Conservation (phyloP, 768 basidiomycete species). For the Podaxis sp. region DNA sequence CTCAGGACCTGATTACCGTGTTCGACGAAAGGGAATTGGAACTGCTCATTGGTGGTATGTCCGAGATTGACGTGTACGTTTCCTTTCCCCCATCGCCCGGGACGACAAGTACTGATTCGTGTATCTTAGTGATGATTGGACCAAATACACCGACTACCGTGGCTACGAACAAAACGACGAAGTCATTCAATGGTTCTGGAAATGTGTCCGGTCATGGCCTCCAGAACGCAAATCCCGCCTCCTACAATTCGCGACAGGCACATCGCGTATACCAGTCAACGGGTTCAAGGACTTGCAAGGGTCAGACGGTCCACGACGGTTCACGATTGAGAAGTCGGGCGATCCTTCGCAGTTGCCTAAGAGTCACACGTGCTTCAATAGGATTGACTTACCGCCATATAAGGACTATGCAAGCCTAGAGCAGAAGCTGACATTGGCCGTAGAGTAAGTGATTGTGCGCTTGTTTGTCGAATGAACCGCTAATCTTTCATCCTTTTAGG, state of each 20-base stretch:
- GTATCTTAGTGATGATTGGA: slow-evolving; percentile 84
- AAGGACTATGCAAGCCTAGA: slow-evolving; percentile 93
- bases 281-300: slow-evolving; percentile 99
- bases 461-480: slow-evolving; percentile 13
- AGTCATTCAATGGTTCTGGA: slow-evolving; percentile 99
- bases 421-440: slow-evolving; percentile 91
- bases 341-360: slow-evolving; percentile 96
- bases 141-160: slow-evolving; percentile 98
- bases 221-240: slow-evolving; percentile 96
- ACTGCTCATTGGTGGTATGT: slow-evolving; percentile 97
- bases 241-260: slow-evolving; percentile 96
- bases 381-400: slow-evolving; percentile 97
- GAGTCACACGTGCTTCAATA: slow-evolving; percentile 95
- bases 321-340: slow-evolving; percentile 98
- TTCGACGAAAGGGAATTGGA: slow-evolving; percentile 99
- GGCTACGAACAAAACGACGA: slow-evolving; percentile 95
- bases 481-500: slow-evolving; percentile 37
- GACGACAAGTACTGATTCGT: neutral
- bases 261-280: slow-evolving; percentile 95
- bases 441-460: slow-evolving; percentile 65
- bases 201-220: slow-evolving; percentile 96
- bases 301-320: slow-evolving; percentile 93
- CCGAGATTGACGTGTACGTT: slow-evolving; percentile 97
- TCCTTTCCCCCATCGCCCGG: neutral
- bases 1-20: slow-evolving; percentile 95